Base-by-base conservation (phyloP, 2,329 filamentous ascomycete species). In the Aspergillus sp. region DNA sequence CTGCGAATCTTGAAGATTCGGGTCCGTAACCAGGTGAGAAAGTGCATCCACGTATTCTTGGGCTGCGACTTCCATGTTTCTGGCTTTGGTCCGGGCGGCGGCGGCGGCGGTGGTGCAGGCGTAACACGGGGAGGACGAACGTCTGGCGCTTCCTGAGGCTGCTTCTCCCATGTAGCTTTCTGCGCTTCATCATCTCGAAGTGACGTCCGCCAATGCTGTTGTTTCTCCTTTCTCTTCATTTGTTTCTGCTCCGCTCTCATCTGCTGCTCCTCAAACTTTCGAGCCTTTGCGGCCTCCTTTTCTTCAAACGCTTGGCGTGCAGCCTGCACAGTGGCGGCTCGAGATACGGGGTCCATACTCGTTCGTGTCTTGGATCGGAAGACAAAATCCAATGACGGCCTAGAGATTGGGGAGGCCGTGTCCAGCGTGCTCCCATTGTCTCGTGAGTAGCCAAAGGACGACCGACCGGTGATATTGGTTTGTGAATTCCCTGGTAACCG, bases 281-380 rank as follows among this genome's bases (percentile, higher is more conserved):
- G 76, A 50, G 76, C 76, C 59, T 84, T 84, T 33, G 76, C 79
- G 3, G 78, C 79, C 66, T 84, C 80, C 58, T 82, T 81, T 57
- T 83, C 80, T 52, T 81, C 75, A 62, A 83, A 84, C 30, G 82
- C 81, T 47, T 77, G 72, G 6, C 82, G 76, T 4, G 80, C 78
- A 42, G 79, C 80, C 50, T 79, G 77, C 9, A 85, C 80, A 3
- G 77, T 77, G 16, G 81, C 81, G 40, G 80, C 81, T 36, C 80
- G 76, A 4, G 78, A 77, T 26, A 77, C 73, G 7, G 81, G 74
- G 58, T 84, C 81, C 14, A 73, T 74, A 51, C 79, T 79, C 4
- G 74, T 69, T 50, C 76, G 72, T 22, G 73, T 76, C 47, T 74
- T 76, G 19, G 60, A 80, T 67, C 77, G 76, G 56, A 82, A 79